Conservation (phyloP, 768 basidiomycete species). For the Russula sp. region DNA sequence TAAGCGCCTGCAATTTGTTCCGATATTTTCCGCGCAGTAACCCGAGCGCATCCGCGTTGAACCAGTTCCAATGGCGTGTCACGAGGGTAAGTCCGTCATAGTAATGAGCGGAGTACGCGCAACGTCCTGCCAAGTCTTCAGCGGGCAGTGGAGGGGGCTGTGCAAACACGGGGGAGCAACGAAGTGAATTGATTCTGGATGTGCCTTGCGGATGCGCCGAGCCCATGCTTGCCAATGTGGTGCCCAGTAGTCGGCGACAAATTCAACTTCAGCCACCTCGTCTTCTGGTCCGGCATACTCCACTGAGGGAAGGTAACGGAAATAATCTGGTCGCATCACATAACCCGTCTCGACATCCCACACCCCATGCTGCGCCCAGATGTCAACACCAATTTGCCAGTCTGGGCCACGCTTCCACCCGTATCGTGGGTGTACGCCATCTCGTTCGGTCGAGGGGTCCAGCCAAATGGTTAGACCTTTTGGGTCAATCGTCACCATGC, state of each 20-base stretch:
- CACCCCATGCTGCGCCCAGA: slow-evolving; percentile 88
- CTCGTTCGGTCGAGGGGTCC: slow-evolving; percentile 47
- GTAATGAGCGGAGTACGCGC: slow-evolving; percentile 81
- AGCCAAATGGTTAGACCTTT: slow-evolving; percentile 79
- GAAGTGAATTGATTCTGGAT: slow-evolving; percentile 85
- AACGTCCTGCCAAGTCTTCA: slow-evolving; percentile 58
- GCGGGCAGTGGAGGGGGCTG: slow-evolving; percentile 62
- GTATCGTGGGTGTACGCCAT: slow-evolving; percentile 65
- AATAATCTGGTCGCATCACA: slow-evolving; percentile 73
- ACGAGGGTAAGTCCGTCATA: slow-evolving; percentile 94
- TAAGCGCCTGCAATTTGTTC: slow-evolving; percentile 64
- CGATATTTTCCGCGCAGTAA: slow-evolving; percentile 82
- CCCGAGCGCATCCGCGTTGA: slow-evolving; percentile 94
- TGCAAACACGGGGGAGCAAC: slow-evolving; percentile 90
- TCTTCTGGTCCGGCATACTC: slow-evolving; percentile 34
- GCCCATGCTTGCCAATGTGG: slow-evolving; percentile 63
- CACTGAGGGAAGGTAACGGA: slow-evolving; percentile 46
- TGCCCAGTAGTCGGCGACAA: slow-evolving; percentile 76
- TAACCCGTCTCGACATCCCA: slow-evolving; percentile 77
- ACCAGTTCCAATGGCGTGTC: slow-evolving; percentile 91
- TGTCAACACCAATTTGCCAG: slow-evolving; percentile 75
- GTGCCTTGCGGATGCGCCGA: slow-evolving; percentile 56
- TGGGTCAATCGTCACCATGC: slow-evolving; percentile 81
- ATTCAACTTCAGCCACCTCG: slow-evolving; percentile 49
- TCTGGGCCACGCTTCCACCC: slow-evolving; percentile 74